phyloP scores from a whole-genome alignment of 495 filamentous ascomycete species.

The Penicilliopsis zonata region DNA sequence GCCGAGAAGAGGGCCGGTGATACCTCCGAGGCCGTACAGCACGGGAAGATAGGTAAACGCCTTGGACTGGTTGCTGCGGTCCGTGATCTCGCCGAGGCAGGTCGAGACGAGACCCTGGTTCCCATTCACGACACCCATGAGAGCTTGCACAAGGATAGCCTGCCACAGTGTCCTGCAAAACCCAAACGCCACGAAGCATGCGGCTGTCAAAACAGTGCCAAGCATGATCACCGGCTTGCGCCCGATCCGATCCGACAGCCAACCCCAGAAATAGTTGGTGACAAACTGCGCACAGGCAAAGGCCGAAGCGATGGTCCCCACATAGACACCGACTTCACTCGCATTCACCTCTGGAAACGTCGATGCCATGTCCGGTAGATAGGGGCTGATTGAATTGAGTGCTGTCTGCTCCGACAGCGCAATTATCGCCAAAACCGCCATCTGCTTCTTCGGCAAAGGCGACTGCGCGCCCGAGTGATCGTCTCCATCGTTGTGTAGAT shows the following conservation, averaged over 20 bases:
- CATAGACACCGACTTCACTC: constrained; percentile 70
- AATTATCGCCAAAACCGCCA: constrained; percentile 74
- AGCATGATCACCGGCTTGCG: constrained; percentile 81
- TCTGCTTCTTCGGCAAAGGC: constrained; percentile 71
- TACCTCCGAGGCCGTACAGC: constrained; percentile 84
- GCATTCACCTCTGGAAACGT: constrained; percentile 69
- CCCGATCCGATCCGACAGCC: constrained; percentile 78
- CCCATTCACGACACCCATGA: constrained; percentile 90
- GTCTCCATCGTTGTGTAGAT: constrained; percentile 13
- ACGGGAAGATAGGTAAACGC: constrained; percentile 90
- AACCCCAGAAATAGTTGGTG: constrained; percentile 93
- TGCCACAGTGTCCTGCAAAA: constrained; percentile 76
- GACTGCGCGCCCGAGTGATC: constrained; percentile 29
- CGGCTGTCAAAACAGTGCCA: constrained; percentile 72
- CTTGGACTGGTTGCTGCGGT: constrained; percentile 81
- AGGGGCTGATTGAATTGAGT: constrained; percentile 91
- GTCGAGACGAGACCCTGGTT: constrained; percentile 84
- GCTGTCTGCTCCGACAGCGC: constrained; percentile 91
- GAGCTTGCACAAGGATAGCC: constrained; percentile 67
- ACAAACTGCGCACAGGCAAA: constrained; percentile 88
- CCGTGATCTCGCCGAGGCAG: constrained; percentile 88
- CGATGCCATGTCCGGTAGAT: constrained; percentile 83
- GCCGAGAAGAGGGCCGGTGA: constrained; percentile 85
- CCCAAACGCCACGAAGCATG: constrained; percentile 77
- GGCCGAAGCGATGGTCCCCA: constrained; percentile 75